These are phyloP conservation scores for Paspalum notatum DNA, from an alignment of 176 grass and related monocot species.

Conservation along the genomic window DNA sequence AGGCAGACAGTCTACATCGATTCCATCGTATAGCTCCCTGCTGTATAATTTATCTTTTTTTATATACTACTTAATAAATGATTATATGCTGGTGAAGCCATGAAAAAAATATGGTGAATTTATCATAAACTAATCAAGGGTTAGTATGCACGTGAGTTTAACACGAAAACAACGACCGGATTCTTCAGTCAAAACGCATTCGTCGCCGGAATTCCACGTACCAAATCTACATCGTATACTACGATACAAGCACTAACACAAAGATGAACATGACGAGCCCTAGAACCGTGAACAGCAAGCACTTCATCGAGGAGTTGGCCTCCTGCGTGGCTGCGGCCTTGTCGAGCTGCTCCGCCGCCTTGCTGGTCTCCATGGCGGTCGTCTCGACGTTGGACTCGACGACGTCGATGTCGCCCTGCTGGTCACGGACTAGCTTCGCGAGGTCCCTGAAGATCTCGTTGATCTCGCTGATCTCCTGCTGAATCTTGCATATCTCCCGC, in stretches of 20 bases:
- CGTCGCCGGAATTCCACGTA: not conserved
- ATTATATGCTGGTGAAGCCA: not conserved
- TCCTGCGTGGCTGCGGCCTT: slow-evolving; percentile 39
- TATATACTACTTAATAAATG: not conserved
- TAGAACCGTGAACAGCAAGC: slow-evolving; percentile 55
- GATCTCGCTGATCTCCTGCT: slow-evolving; percentile 60
- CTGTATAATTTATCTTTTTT: no score
- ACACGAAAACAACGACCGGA: not conserved
- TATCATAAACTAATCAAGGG: not conserved
- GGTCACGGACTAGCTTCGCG: slow-evolving; percentile 43
- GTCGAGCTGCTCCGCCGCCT: slow-evolving; percentile 38
- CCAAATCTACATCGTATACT: not conserved
- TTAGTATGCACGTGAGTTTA: no score
- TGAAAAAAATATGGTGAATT: not conserved
- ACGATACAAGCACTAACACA: slow-evolving; percentile 45
- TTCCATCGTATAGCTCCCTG: no score
- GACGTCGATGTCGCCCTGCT: slow-evolving; percentile 42
- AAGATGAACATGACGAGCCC: slow-evolving; percentile 55
- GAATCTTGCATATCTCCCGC: slow-evolving; percentile 58
- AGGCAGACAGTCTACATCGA: not conserved
- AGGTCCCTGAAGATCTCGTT: slow-evolving; percentile 69
- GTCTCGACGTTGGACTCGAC: slow-evolving; percentile 47
- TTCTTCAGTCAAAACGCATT: not conserved
- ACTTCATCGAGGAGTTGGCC: slow-evolving; percentile 51
- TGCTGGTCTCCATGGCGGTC: slow-evolving; percentile 38